A percentile compares a stretch with the other conserved stretches of the same genome.
phyloP scores from a whole-genome alignment of 192 early-diverging fungal genomes.

The Entophlyctis luteolus region DNA sequence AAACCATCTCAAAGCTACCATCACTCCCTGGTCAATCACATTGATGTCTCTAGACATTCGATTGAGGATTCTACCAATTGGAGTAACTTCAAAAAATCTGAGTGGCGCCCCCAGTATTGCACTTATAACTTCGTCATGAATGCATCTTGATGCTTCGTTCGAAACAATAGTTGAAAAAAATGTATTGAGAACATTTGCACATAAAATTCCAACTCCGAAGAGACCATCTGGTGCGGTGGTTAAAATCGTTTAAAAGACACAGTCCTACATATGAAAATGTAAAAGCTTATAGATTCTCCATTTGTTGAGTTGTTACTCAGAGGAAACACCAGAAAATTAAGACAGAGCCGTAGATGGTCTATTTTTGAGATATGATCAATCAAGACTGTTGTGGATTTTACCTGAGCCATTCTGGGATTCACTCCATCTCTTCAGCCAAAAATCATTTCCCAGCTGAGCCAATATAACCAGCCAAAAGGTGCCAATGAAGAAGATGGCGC shows the following conservation, averaged over 20 bases:
- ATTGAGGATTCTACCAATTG: constrained; percentile 73
- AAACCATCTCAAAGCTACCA: constrained; percentile 9
- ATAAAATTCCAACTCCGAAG: constrained; percentile 26
- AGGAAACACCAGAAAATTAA: too few relatives aligned
- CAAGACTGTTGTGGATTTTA: too few relatives aligned
- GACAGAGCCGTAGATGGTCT: too few relatives aligned
- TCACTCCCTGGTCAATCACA: constrained; percentile 36
- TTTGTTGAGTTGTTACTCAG: too few relatives aligned
- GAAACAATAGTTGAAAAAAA: constrained; percentile 1
- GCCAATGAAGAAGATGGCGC: constrained; percentile 1
- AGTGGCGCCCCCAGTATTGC: constrained; percentile 40
- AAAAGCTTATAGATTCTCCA: too few relatives aligned
- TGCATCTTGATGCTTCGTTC: not conserved
- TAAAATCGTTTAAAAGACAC: too few relatives aligned
- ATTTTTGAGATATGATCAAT: too few relatives aligned
- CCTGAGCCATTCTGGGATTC: not conserved
- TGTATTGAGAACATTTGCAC: constrained; percentile 11
- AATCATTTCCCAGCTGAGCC: constrained; percentile 31
- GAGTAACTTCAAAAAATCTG: constrained; percentile 67
- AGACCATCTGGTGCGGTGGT: constrained; percentile 19
- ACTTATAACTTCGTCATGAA: constrained; percentile 33
- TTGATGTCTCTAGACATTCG: constrained; percentile 85
- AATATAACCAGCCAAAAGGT: constrained; percentile 7
- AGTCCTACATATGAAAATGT: too few relatives aligned
- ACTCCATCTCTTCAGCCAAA: constrained; percentile 44